A percentile compares a stretch with the other conserved stretches of the same genome.
These are phyloP conservation scores for Papiliotrema terrestris DNA, from an alignment of 1,284 basidiomycete genomes.

Conservation along the genomic window DNA sequence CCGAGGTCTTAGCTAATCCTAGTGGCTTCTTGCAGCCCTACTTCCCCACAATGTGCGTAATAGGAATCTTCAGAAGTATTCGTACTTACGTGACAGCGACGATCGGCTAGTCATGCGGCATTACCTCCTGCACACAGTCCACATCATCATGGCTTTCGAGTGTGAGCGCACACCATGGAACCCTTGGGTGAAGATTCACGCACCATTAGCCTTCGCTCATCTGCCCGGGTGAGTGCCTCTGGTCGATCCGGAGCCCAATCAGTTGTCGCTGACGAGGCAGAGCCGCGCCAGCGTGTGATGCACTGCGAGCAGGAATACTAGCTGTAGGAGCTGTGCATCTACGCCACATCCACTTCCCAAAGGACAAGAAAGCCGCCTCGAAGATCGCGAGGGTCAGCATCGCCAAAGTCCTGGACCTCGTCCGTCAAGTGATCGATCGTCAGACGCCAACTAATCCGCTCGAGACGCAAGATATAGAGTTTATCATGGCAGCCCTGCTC, in stretches of 20 bases:
- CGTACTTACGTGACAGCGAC: conserved; percentile 19
- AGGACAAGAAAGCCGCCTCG: conserved; percentile 33
- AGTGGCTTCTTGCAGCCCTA: conserved; percentile 42
- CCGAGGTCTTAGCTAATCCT: not conserved
- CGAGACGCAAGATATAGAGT: conserved; percentile 34
- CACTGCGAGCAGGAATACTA: conserved; percentile 37
- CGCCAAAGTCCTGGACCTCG: conserved; percentile 26
- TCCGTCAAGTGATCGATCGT: conserved; percentile 25
- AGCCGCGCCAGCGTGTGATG: conserved; percentile 34
- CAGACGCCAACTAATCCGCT: conserved; percentile 6
- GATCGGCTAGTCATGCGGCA: conserved; percentile 43
- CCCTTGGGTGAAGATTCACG: conserved; percentile 42
- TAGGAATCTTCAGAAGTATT: too few relatives aligned
- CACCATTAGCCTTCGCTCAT: conserved; percentile 39
- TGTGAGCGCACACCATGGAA: conserved; percentile 36
- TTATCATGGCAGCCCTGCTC: conserved; percentile 40
- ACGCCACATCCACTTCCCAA: conserved; percentile 30
- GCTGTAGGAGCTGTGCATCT: conserved; percentile 43
- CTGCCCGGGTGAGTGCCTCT: conserved; percentile 29
- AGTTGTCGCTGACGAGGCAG: conserved; percentile 2
- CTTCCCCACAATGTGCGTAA: conserved; percentile 37
- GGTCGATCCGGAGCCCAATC: not conserved
- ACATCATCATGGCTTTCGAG: conserved; percentile 43
- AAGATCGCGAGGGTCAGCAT: conserved; percentile 29
- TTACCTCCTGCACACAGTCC: conserved; percentile 39